Conservation (phyloP, 2,329 filamentous ascomycete species). For the Nectriaceae sp. region DNA sequence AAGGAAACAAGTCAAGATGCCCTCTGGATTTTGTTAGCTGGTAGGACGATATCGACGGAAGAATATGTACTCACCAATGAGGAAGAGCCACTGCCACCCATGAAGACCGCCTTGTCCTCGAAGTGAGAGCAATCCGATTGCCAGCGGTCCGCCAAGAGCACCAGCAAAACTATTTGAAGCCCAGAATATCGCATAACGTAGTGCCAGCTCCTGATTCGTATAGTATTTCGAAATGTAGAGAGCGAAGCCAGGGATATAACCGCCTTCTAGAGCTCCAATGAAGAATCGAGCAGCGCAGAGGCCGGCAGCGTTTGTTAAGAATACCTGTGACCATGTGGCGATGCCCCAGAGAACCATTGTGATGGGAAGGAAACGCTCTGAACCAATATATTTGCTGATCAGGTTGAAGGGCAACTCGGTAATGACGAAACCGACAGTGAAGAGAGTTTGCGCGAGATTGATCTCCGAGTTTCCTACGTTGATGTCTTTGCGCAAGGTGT, state of each 20-base stretch:
- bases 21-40: slow-evolving; percentile 20
- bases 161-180: slow-evolving; percentile 31
- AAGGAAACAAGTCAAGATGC: slow-evolving; percentile 26
- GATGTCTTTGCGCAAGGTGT: slow-evolving; percentile 50
- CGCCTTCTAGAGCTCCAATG: slow-evolving; percentile 32
- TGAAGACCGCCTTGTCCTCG: slow-evolving; percentile 22
- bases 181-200: slow-evolving; percentile 33
- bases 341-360: slow-evolving; percentile 34
- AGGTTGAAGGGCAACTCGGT: slow-evolving; percentile 38
- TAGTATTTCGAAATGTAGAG: slow-evolving; percentile 34
- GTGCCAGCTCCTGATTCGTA: slow-evolving; percentile 29
- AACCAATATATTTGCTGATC: slow-evolving; percentile 29
- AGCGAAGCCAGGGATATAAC: slow-evolving; percentile 34
- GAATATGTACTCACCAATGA: slow-evolving; percentile 23
- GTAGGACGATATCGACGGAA: neutral
- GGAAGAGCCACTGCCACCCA: slow-evolving; percentile 35
- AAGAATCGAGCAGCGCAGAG: slow-evolving; percentile 31
- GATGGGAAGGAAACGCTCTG: slow-evolving; percentile 29
- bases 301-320: slow-evolving; percentile 24
- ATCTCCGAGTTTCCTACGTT: slow-evolving; percentile 51
- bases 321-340: slow-evolving; percentile 31
- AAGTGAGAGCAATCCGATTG: slow-evolving; percentile 30
- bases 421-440: slow-evolving; percentile 51
- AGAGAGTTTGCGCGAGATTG: slow-evolving; percentile 53
- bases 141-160: slow-evolving; percentile 27